Conservation (phyloP, 1,284 basidiomycete genomes). For the Leccinum pachyderme region DNA sequence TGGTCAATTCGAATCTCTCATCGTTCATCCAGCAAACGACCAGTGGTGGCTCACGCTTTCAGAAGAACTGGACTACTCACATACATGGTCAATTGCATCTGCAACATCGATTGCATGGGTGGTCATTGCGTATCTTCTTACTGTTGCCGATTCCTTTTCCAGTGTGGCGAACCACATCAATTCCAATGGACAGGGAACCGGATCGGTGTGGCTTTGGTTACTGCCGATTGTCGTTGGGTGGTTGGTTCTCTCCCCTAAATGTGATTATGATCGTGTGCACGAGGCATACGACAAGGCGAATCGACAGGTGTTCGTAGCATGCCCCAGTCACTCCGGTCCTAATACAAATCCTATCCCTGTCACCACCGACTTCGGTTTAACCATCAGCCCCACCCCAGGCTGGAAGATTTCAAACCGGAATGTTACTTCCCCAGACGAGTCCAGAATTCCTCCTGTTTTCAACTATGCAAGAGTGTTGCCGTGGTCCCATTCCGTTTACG, state of each 20-base stretch:
- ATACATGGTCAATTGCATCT: constrained; percentile 41
- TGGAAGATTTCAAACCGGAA: constrained; percentile 4
- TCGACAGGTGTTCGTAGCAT: constrained; percentile 6
- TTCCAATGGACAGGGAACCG: constrained; percentile 37
- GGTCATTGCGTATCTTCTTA: constrained; percentile 42
- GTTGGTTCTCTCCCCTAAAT: constrained; percentile 43
- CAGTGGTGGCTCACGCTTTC: constrained; percentile 29
- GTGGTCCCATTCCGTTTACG: constrained; percentile 26
- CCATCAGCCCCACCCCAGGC: constrained; percentile 13
- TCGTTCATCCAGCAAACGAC: constrained; percentile 34
- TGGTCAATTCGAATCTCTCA: constrained; percentile 29
- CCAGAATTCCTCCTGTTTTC: constrained; percentile 29
- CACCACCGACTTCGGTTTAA: constrained; percentile 18
- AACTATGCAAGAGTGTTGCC: constrained; percentile 32
- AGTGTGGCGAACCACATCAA: constrained; percentile 23
- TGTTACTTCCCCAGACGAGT: constrained; percentile 19
- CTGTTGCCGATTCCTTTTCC: constrained; percentile 39
- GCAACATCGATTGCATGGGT: constrained; percentile 42
- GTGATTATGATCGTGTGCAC: constrained; percentile 34
- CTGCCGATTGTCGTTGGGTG: constrained; percentile 42
- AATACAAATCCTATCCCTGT: constrained; percentile 1
- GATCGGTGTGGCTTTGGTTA: constrained; percentile 42
- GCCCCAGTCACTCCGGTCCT: background rate
- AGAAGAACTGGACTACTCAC: constrained; percentile 26
- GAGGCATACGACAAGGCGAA: constrained; percentile 36